A percentile compares a stretch with the other conserved stretches of the same genome.
phyloP scores from a whole-genome alignment of 805 yeast genomes.

The Candida sakaeoensis region DNA sequence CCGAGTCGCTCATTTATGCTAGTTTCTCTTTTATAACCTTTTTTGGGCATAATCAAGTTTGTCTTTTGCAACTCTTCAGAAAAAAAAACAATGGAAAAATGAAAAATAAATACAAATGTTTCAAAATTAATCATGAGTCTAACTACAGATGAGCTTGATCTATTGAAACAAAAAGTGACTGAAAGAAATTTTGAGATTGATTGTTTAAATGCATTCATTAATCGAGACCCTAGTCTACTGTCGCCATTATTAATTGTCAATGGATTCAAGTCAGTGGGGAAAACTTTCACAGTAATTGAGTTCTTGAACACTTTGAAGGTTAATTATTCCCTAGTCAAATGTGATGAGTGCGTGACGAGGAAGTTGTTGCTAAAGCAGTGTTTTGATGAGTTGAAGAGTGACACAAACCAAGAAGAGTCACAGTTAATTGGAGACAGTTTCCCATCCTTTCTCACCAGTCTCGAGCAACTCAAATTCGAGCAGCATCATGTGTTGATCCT shows the following conservation, averaged over 20 bases:
- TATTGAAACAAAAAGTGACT: constrained; percentile 15
- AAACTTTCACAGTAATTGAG: constrained; percentile 33
- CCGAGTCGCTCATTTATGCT: too few relatives aligned
- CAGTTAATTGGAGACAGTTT: constrained; percentile 38
- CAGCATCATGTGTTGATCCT: constrained; percentile 42
- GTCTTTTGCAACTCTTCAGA: neutral
- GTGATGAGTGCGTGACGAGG: constrained; percentile 44
- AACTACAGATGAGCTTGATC: neutral
- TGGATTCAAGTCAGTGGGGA: constrained; percentile 50
- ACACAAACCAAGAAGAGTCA: constrained; percentile 1
- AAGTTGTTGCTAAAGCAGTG: constrained; percentile 41
- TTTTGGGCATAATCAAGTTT: neutral
- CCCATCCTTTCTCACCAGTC: constrained; percentile 34
- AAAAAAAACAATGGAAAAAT: neutral
- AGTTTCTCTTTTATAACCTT: neutral
- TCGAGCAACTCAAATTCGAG: constrained; percentile 36
- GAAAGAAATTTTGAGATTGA: constrained; percentile 33
- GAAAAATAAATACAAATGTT: neutral
- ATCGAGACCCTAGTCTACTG: constrained; percentile 22
- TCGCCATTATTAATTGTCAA: constrained; percentile 41
- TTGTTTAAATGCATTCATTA: constrained; percentile 32
- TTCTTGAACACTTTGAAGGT: constrained; percentile 28
- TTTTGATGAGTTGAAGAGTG: constrained; percentile 17
- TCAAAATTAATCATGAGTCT: constrained; percentile 3
- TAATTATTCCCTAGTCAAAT: constrained; percentile 30